phyloP scores from a whole-genome alignment of 2,329 filamentous ascomycete species.

The Colletotrichum gloeosporioides region DNA sequence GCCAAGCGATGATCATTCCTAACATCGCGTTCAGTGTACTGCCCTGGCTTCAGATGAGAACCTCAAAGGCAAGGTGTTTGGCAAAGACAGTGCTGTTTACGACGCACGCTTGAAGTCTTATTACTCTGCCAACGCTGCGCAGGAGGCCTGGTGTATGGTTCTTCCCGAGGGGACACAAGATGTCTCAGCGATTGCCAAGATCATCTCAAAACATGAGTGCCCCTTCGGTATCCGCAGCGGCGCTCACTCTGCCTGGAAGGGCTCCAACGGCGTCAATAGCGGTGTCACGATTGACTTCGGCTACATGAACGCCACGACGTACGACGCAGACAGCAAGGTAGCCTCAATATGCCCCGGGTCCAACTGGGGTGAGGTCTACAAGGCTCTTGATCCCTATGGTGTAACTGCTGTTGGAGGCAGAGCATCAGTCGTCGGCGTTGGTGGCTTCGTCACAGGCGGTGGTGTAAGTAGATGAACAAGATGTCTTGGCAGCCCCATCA shows the following conservation, averaged over 20 bases:
- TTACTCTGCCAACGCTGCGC: constrained; percentile 16
- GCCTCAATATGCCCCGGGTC: constrained; percentile 34
- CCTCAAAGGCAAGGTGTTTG: constrained; percentile 19
- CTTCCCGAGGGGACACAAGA: background rate
- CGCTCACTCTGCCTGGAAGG: constrained; percentile 5
- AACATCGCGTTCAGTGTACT: constrained; percentile 24
- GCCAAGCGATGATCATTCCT: background rate
- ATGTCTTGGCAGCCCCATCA: background rate
- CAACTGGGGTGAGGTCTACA: constrained; percentile 28
- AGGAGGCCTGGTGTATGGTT: constrained; percentile 12
- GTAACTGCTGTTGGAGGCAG: constrained; percentile 28
- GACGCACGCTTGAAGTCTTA: constrained; percentile 1
- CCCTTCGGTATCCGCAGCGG: constrained; percentile 8
- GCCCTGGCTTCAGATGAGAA: constrained; percentile 22
- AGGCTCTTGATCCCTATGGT: constrained; percentile 21
- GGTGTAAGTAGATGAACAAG: background rate
- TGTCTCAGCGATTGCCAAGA: constrained; percentile 25
- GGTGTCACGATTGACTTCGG: constrained; percentile 20
- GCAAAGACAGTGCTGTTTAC: background rate
- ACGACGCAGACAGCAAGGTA: constrained; percentile 27
- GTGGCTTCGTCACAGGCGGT: constrained; percentile 28
- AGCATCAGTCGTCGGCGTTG: constrained; percentile 28
- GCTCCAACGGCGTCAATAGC: constrained; percentile 5
- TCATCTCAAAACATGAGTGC: constrained; percentile 17
- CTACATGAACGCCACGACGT: constrained; percentile 34